Base-by-base conservation (phyloP, 2,329 filamentous ascomycete genomes). In the Calonectria naviculata region DNA sequence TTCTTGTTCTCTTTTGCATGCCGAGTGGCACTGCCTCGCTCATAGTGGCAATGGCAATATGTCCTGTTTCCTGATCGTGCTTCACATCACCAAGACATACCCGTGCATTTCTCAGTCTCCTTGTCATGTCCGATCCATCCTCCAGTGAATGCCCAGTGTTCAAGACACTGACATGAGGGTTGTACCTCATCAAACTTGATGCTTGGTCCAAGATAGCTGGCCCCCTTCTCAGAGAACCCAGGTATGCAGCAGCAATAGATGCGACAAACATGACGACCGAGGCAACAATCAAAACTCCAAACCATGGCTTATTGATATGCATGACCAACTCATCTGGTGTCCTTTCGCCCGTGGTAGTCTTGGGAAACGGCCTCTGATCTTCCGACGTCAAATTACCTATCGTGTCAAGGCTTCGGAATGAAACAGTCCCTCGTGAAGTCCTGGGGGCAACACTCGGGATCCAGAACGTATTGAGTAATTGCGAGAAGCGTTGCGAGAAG, bases 381-480 rank as follows among this genome's bases (percentile, higher is more conserved):
- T 46, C 9, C 29, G 54, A 47, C 6, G n/a, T 46, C 19, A 12
- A 10, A 17, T 68, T 28, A 19, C 64, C 15, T 28, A 21, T 46
- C 8, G n/a, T 46, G 42, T 12, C 2, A 24, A 24, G 7, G 9
- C 12, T 8, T 46, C 42, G 42, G n/a, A 68, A 29, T n/a, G 61
- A 9, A 42, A 34, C 9, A 9, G 47, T 63, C 26, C 19, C 29
- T 9, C 8, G 29, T 24, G 62, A 61, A 21, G 52, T 61, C 10
- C 65, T 21, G 6, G 67, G 67, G 13, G 61, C 64, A 10, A 69
- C 9, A 10, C 47, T 65, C 17, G 52, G 38, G 42, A 69, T 61
- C 67, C 67, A 69, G 26, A 65, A 69, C 6, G 61, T 65, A 38
- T 69, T 69, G 24, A 69, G 24, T 3, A 69, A 26, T 17, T 69